Conservation (phyloP, 2,329 filamentous ascomycete species). For the Talaromyces sp. region DNA sequence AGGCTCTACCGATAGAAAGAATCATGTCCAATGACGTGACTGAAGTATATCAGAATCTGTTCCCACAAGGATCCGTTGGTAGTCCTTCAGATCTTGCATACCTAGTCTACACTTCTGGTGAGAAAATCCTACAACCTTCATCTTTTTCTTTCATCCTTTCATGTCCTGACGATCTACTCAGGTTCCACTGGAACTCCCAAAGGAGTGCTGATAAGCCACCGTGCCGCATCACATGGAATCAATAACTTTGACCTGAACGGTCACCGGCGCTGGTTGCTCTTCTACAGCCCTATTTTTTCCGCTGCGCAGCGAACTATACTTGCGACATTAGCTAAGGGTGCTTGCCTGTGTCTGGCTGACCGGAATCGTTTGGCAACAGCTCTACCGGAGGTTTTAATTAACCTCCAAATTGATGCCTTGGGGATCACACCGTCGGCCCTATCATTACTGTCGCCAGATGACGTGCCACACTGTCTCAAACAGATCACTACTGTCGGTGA, state of each 20-base stretch:
- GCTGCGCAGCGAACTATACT: background rate
- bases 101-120: background rate
- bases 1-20: too few relatives aligned
- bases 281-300: background rate
- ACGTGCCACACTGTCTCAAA: background rate
- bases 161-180: background rate
- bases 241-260: background rate
- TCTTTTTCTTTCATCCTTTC: too few relatives aligned
- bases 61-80: too few relatives aligned
- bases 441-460: background rate
- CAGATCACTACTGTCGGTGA: too few relatives aligned
- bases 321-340: background rate
- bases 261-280: background rate
- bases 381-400: too few relatives aligned
- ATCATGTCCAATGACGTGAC: too few relatives aligned
- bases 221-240: background rate
- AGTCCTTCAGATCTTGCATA: too few relatives aligned
- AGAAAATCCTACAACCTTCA: too few relatives aligned
- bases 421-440: background rate
- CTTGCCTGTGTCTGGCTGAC: background rate
- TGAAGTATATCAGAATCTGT: too few relatives aligned
- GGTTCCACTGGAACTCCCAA: background rate
- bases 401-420: background rate
- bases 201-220: background rate
- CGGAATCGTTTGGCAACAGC: too few relatives aligned